These are phyloP conservation scores for Mycena floridula DNA, from an alignment of 768 basidiomycete genomes.

Conservation along the genomic window DNA sequence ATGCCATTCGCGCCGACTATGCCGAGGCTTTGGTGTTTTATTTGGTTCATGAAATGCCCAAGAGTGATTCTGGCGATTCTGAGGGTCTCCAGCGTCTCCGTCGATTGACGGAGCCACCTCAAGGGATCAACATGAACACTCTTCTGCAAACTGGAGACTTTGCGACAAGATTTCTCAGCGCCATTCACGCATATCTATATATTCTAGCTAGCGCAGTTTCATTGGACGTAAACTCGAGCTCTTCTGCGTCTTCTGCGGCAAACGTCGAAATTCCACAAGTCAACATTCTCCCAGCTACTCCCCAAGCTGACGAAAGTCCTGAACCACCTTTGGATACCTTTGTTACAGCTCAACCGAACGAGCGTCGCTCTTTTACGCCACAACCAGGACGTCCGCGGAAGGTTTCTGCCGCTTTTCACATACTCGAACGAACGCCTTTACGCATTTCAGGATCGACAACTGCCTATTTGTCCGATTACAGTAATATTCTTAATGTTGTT, in stretches of 20 bases:
- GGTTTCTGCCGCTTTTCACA: slow-evolving; percentile 43
- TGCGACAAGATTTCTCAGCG: slow-evolving; percentile 69
- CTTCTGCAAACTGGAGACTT: slow-evolving; percentile 52
- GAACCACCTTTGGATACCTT: slow-evolving; percentile 20
- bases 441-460: slow-evolving; percentile 36
- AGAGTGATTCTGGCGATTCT: slow-evolving; percentile 42
- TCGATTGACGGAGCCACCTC: slow-evolving; percentile 39
- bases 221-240: slow-evolving; percentile 40
- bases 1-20: slow-evolving; percentile 76
- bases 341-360: slow-evolving; percentile 25
- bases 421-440: slow-evolving; percentile 44
- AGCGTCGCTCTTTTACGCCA: slow-evolving; percentile 40
- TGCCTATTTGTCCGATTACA: slow-evolving; percentile 71
- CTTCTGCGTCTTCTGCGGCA: slow-evolving; percentile 30
- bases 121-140: slow-evolving; percentile 37
- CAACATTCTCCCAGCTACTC: slow-evolving; percentile 25
- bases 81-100: slow-evolving; percentile 42
- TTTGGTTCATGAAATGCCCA: slow-evolving; percentile 69
- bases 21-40: slow-evolving; percentile 69
- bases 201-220: slow-evolving; percentile 68
- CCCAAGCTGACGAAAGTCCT: slow-evolving; percentile 20
- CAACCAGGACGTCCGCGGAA: slow-evolving; percentile 51
- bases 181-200: slow-evolving; percentile 75
- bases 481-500: slow-evolving; percentile 63
- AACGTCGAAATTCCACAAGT: slow-evolving; percentile 20